Evolutionary conservation across 495 filamentous ascomycete genomes (phyloP), one percentile per base, ranked within the genome.

Genomic region (Xylona heveae): DNA sequence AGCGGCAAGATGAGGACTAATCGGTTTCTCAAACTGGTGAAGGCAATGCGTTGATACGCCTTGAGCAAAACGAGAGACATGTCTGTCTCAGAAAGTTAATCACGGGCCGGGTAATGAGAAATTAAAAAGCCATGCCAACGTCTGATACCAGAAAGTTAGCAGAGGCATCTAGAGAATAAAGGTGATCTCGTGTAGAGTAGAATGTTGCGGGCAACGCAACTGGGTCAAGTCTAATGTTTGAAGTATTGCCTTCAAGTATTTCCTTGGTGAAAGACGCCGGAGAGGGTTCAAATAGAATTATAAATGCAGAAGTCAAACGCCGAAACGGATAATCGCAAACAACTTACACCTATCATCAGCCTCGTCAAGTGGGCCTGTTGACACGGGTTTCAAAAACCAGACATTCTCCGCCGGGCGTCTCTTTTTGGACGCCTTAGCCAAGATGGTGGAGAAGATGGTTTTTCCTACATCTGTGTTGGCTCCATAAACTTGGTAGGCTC

Each of bases 391-490:
- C 7, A 84, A 42, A 46, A 75, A 83, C 12, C 56, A 59, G 0
- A 68, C 58, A 10, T 57, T 50, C 33, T 65, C 58, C 20, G 54
- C 46, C 16, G 52, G 52, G 35, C 50, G 48, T 9, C 33, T 37
- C 13, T 33, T 40, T 21, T 47, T 54, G 7, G 72, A 49, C 1
- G 73, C 62, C 42, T 62, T 70, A 46, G 68, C 73, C 10, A 84
- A 59, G 21, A 79, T 46, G 0, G 75, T 78, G 1, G 72, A 72
- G 27, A 76, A 59, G 18, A 84, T 61, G 0, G 78, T 82, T 52
- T 83, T 84, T 35, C 78, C 78, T 21, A 83, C 75, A 37, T 78
- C 63, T 3, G 78, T 83, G 42, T 83, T 82, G 19, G 78, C 75
- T 3, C 78, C 78, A 38, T 76, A 83, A 14, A 84, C 57, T 42